phyloP scores from a whole-genome alignment of 805 yeast genomes.

The Vanderwaltozyma polyspora region DNA sequence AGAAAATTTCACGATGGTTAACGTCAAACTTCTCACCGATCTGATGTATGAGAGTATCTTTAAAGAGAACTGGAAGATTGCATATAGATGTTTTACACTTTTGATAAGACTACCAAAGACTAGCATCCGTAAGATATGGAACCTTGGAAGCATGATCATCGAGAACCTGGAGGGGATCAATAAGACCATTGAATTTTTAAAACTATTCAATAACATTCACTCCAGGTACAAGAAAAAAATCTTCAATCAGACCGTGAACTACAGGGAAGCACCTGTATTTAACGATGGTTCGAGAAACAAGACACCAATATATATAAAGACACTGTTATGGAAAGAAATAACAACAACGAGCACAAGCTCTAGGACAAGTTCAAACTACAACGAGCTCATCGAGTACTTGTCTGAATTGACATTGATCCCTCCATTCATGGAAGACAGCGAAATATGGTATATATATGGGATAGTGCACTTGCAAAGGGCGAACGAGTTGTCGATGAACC shows the following conservation, averaged over 20 bases:
- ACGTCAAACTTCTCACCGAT: constrained; percentile 26
- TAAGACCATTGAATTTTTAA: constrained; percentile 14
- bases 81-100: constrained; percentile 41
- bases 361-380: too few relatives aligned
- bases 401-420: constrained; percentile 22
- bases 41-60: constrained; percentile 41
- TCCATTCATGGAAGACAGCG: constrained; percentile 26
- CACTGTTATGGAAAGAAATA: constrained; percentile 20
- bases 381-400: constrained; percentile 20
- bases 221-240: constrained; percentile 13
- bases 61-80: constrained; percentile 41
- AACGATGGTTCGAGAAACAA: constrained; percentile 22
- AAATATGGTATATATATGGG: constrained; percentile 23
- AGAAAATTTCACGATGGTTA: constrained; percentile 12
- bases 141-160: constrained; percentile 48
- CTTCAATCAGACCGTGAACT: constrained; percentile 16
- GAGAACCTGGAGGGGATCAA: constrained; percentile 8
- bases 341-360: too few relatives aligned
- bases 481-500: not conserved
- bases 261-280: constrained; percentile 20
- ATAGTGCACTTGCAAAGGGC: constrained; percentile 1
- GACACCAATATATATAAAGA: constrained; percentile 18
- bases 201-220: constrained; percentile 22
- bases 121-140: constrained; percentile 53
- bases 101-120: constrained; percentile 38